Evolutionary conservation across 495 filamentous ascomycete species (phyloP), one percentile per base, ranked within the genome.

Genomic region (Penicillium canariense): DNA sequence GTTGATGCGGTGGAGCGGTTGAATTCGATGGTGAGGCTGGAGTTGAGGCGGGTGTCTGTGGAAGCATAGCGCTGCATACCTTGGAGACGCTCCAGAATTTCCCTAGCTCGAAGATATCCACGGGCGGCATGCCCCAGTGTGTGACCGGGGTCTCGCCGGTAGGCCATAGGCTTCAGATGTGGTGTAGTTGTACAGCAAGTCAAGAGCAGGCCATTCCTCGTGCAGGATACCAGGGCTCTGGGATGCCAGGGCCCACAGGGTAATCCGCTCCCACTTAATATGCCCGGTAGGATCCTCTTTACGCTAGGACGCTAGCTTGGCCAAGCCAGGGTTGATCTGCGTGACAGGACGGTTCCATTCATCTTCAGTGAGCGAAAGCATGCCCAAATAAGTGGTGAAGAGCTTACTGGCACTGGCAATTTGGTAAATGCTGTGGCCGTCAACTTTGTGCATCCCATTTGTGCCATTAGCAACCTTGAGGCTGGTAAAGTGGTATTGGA

Each of bases 261-360:
- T 43, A 15, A 43, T 22, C 22, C 23, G 3, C 11, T 43, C 40
- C 40, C 40, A 43, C 23, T 43, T 10, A 43, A 43, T 43, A 5
- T 43, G 5, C 40, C 46, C 20, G 17, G 26, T 36, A 36, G 30
- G 32, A 28, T 49, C 30, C 14, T 45, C 27, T 4, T 45, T 11
- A 12, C 42, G 20, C 27, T 45, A 23, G 5, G 8, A 18, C 8
- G 42, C 42, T 5, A 45, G 30, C 30, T 36, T n/a, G 32, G 30
- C 28, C 11, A 49, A 49, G 5, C n/a, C 30, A 9, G n/a, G 25
- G 14, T 35, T 49, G 5, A 49, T 36, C 15, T 49, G 3, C 3
- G 46, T 22, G n/a, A 49, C 15, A 22, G 46, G 46, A 23, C 46
- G 46, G 46, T 49, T 35, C 31, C 46, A 49, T 35, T 49, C 15